phyloP scores from a whole-genome alignment of 169 alveolate species.

The Babesia bigemina region DNA sequence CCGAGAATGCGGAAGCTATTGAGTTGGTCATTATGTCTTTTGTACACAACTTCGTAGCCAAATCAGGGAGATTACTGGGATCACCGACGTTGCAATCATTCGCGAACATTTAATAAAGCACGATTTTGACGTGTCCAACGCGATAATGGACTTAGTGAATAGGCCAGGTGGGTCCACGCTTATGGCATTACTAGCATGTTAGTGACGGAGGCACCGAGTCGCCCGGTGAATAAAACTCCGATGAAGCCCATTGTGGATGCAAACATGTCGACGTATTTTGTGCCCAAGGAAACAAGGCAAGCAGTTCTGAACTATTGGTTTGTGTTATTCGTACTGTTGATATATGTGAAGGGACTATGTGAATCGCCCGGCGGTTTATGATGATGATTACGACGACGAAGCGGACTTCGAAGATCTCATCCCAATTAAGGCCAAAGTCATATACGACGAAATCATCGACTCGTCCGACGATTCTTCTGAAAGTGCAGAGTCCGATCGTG shows the following conservation, averaged over 20 bases:
- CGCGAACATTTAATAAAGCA: constrained; percentile 37
- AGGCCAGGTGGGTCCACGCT: constrained; percentile 26
- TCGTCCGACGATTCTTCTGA: constrained; percentile 29
- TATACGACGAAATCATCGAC: constrained; percentile 20
- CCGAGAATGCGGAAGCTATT: constrained; percentile 7
- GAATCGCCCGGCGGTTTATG: constrained; percentile 50
- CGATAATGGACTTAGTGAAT: constrained; percentile 53
- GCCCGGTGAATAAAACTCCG: constrained; percentile 3
- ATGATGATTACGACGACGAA: constrained; percentile 60
- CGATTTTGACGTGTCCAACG: constrained; percentile 35
- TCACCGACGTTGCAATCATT: constrained; percentile 29
- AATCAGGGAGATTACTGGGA: constrained; percentile 54
- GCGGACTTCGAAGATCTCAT: constrained; percentile 17
- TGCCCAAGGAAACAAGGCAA: constrained; percentile 55
- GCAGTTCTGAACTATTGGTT: constrained; percentile 67
- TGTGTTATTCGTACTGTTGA: neutral
- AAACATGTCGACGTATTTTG: constrained; percentile 23
- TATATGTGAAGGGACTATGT: constrained; percentile 37
- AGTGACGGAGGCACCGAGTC: neutral
- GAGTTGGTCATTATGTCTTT: constrained; percentile 4
- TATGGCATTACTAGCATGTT: neutral
- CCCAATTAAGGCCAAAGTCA: constrained; percentile 47
- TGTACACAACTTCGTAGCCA: constrained; percentile 1
- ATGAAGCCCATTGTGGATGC: neutral
- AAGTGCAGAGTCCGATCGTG: neutral